Conservation (phyloP, 441 rosid genomes). For the Jatropha multifida region DNA sequence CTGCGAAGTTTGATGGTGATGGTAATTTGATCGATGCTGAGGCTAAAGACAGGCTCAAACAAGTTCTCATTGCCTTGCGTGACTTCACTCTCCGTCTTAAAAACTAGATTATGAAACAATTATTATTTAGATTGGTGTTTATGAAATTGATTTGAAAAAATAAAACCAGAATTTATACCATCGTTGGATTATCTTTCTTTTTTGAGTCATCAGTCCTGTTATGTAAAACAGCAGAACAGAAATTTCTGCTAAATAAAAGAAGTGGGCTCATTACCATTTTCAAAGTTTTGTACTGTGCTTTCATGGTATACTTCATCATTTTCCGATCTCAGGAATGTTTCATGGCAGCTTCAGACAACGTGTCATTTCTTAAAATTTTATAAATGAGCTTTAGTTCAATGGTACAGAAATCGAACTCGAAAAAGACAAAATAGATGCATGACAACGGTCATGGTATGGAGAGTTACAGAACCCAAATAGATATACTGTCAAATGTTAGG, state of each 20-base stretch:
- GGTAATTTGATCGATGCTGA: slow-evolving; percentile 59
- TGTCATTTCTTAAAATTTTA: not conserved
- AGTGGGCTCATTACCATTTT: too few relatives aligned
- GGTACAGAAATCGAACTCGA: not conserved
- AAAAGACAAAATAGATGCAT: not conserved
- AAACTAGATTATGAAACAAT: not conserved
- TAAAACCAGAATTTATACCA: too few relatives aligned
- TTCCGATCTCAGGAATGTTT: not conserved
- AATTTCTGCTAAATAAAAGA: too few relatives aligned
- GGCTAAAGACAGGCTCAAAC: slow-evolving; percentile 41
- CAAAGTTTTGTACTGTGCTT: too few relatives aligned
- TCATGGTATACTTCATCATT: not conserved
- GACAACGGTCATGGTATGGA: too few relatives aligned
- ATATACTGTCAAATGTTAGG: not conserved
- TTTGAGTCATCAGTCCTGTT: too few relatives aligned
- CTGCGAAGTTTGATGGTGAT: slow-evolving; percentile 61
- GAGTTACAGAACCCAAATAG: slow-evolving; percentile 1
- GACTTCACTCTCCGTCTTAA: slow-evolving; percentile 52
- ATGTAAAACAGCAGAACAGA: too few relatives aligned
- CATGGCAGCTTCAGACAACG: not conserved
- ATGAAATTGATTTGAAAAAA: not conserved
- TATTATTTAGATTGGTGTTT: not conserved
- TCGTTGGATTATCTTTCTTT: too few relatives aligned
- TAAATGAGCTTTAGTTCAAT: too few relatives aligned
- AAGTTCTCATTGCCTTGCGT: slow-evolving; percentile 51